Percentiles rank a stretch among this genome's conserved stretches.
Conservation (phyloP, 768 basidiomycete genomes). For the Pholiota conissans region DNA sequence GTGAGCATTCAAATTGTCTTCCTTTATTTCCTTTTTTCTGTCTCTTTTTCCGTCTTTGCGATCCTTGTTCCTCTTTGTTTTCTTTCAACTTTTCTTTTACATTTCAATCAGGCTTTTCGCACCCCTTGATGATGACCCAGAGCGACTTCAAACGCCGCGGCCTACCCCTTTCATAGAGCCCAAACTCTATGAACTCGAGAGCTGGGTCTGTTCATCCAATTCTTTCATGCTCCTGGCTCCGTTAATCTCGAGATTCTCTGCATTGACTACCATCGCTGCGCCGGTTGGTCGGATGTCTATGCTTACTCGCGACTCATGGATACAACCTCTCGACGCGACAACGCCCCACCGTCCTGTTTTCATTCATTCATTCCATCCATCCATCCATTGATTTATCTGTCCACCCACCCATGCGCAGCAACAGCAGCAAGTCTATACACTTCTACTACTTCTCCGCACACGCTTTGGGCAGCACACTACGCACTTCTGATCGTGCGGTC, state of each 20-base stretch:
- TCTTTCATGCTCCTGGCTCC: not conserved
- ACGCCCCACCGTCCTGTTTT: not conserved
- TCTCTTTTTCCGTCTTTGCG: not conserved
- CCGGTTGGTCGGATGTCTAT: not conserved
- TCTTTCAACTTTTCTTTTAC: too few species aligned
- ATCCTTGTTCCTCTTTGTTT: not conserved
- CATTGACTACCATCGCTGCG: not conserved
- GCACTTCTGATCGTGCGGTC: not conserved
- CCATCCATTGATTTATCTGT: too few species aligned
- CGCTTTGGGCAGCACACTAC: not conserved
- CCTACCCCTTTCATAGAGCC: not conserved
- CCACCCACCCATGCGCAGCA: not conserved
- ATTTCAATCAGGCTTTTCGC: too few species aligned
- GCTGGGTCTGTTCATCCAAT: not conserved
- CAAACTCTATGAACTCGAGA: not conserved
- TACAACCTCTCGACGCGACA: too few species aligned
- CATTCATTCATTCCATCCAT: not conserved
- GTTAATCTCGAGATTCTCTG: not conserved
- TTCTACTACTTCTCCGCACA: not conserved
- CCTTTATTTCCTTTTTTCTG: not conserved
- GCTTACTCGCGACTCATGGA: not conserved
- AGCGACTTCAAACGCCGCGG: not conserved
- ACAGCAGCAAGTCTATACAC: too few species aligned
- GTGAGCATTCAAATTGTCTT: slow-evolving; percentile 33
- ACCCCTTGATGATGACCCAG: not conserved